These are phyloP conservation scores for Lentithecium fluviatile DNA, from an alignment of 495 filamentous ascomycete species.

Conservation along the genomic window DNA sequence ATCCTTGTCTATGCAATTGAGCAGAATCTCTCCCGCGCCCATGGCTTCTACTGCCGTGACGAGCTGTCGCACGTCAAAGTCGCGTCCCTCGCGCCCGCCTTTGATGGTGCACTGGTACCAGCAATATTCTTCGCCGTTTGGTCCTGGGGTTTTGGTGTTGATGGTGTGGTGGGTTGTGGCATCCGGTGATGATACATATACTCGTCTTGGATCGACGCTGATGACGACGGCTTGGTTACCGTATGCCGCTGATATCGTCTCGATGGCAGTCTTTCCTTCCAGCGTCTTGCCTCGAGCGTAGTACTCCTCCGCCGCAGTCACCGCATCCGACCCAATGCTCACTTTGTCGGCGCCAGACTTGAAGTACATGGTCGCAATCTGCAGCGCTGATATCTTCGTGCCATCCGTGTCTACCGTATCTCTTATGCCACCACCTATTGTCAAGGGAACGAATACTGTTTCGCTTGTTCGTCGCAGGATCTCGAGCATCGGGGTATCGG, in stretches of 20 bases:
- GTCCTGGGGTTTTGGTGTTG: constrained; percentile 66
- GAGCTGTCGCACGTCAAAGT: constrained; percentile 86
- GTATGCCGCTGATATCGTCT: constrained; percentile 89
- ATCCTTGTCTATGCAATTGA: constrained; percentile 98
- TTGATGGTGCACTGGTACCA: constrained; percentile 99
- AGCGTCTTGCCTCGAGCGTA: constrained; percentile 64
- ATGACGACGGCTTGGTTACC: constrained; percentile 97
- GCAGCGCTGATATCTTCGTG: constrained; percentile 78
- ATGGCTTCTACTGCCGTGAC: constrained; percentile 89
- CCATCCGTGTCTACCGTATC: constrained; percentile 89
- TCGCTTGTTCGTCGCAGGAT: constrained; percentile 80
- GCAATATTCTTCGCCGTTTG: constrained; percentile 75
- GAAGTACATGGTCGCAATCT: constrained; percentile 97
- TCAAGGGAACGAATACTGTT: constrained; percentile 96
- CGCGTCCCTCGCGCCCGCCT: constrained; percentile 85
- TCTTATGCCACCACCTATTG: constrained; percentile 90
- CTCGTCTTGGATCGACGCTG: constrained; percentile 86
- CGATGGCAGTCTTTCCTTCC: constrained; percentile 82
- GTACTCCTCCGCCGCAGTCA: constrained; percentile 87
- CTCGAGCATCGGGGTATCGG: constrained; percentile 93
- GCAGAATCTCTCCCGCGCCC: constrained; percentile 89
- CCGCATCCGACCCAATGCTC: constrained; percentile 93
- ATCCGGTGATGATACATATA: constrained; percentile 72
- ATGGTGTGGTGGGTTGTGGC: constrained; percentile 79
- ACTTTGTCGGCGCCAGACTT: constrained; percentile 98